Conservation (phyloP, 441 rosid species). For the Macaranga tanarius region DNA sequence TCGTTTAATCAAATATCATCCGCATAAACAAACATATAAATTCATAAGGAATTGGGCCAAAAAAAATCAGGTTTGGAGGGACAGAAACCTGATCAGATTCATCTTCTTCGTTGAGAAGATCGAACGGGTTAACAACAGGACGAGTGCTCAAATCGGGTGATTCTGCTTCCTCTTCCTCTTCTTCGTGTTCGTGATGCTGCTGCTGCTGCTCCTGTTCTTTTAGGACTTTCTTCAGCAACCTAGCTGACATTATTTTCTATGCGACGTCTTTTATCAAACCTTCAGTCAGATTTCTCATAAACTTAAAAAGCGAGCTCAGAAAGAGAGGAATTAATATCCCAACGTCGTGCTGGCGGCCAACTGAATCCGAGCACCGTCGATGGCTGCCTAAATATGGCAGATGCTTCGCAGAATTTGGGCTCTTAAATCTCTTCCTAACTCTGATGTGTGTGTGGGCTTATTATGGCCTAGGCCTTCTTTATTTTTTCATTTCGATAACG, state of each 20-base stretch:
- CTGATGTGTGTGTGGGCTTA: too few relatives aligned
- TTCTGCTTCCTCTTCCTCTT: conserved; percentile 39
- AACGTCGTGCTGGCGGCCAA: too few relatives aligned
- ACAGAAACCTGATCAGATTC: conserved; percentile 52
- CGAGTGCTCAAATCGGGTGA: conserved; percentile 39
- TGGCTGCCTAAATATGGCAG: too few relatives aligned
- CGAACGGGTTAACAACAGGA: conserved; percentile 63
- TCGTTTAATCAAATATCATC: too few relatives aligned
- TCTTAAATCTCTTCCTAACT: too few relatives aligned
- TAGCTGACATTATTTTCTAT: conserved; percentile 53
- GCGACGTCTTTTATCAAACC: background rate
- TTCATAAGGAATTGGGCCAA: background rate
- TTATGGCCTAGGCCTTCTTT: too few relatives aligned
- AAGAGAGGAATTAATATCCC: too few relatives aligned
- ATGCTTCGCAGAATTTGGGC: too few relatives aligned
- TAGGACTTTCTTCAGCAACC: conserved; percentile 72
- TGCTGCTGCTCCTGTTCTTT: conserved; percentile 65
- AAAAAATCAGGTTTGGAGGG: background rate
- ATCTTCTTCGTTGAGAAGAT: conserved; percentile 60
- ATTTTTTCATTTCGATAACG: too few relatives aligned
- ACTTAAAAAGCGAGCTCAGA: too few relatives aligned
- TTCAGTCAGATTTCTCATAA: too few relatives aligned
- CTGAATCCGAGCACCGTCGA: too few relatives aligned
- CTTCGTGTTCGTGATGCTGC: conserved; percentile 35
- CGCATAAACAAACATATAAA: background rate